A percentile compares a stretch with the other conserved stretches of the same genome.
phyloP scores from a whole-genome alignment of 805 yeast genomes.

The Phaffomyces opuntiae region DNA sequence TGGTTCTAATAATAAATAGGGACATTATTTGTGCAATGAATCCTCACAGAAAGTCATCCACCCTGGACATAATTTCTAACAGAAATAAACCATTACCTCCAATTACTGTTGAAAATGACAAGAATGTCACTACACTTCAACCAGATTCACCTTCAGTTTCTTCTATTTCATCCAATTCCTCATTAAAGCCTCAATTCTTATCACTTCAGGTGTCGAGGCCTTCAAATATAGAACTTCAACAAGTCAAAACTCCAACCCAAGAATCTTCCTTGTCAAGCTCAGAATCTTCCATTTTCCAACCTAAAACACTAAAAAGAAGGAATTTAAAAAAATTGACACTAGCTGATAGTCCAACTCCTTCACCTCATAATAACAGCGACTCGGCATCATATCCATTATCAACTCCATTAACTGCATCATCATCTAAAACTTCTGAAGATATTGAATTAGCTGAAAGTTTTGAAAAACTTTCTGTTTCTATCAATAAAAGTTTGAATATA shows the following conservation, averaged over 20 bases:
- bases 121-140: background rate
- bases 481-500: conserved; percentile 46
- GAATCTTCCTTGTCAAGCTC: background rate
- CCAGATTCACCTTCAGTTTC: background rate
- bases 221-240: background rate
- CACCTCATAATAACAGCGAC: background rate
- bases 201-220: background rate
- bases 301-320: conserved; percentile 45
- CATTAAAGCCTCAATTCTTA: background rate
- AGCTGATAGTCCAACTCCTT: conserved; percentile 10
- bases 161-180: background rate
- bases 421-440: conserved; percentile 19
- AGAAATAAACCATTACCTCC: conserved; percentile 26
- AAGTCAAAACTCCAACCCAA: background rate
- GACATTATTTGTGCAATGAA: background rate
- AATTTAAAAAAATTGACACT: conserved; percentile 54
- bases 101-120: conserved; percentile 10
- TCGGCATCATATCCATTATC: conserved; percentile 1
- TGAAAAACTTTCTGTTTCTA: conserved; percentile 44
- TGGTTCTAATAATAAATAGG: too few relatives aligned
- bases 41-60: conserved; percentile 20
- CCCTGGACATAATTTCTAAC: conserved; percentile 18
- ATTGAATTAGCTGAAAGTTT: conserved; percentile 34
- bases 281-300: conserved; percentile 24
- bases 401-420: conserved; percentile 4